Conservation (phyloP, 1,139 yeast genomes). For the Geotrichum klebahnii region DNA sequence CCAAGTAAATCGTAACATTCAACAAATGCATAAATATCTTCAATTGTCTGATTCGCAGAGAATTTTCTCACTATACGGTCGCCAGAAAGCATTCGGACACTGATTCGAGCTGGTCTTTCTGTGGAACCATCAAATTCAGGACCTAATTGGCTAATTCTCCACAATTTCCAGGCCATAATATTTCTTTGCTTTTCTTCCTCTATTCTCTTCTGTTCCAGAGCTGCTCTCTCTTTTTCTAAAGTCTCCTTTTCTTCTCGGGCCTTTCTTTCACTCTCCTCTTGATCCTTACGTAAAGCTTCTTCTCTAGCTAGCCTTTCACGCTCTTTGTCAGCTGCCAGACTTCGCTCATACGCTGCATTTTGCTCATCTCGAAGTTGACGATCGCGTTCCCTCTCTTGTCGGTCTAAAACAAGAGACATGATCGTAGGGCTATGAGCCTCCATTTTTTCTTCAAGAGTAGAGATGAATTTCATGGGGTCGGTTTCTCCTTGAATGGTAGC, state of each 20-base stretch:
- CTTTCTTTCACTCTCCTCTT: constrained; percentile 34
- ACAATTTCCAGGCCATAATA: constrained; percentile 31
- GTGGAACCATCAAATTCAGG: constrained; percentile 19
- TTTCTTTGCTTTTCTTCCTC: constrained; percentile 23
- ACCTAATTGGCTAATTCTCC: constrained; percentile 27
- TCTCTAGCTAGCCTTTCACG: constrained; percentile 42
- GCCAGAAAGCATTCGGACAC: constrained; percentile 57
- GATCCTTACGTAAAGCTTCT: constrained; percentile 32
- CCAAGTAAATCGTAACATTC: constrained; percentile 42
- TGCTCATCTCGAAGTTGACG: constrained; percentile 68
- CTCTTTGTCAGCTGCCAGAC: constrained; percentile 56
- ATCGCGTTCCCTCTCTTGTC: constrained; percentile 56
- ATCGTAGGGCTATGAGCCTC: constrained; percentile 61
- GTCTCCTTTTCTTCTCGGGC: constrained; percentile 26
- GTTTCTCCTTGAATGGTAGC: constrained; percentile 61
- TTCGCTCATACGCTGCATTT: constrained; percentile 69
- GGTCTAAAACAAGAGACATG: constrained; percentile 54
- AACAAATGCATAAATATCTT: constrained; percentile 62
- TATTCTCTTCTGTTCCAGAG: constrained; percentile 20
- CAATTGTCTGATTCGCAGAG: constrained; percentile 46
- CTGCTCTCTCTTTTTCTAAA: constrained; percentile 11
- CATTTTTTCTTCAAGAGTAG: constrained; percentile 36
- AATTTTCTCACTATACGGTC: constrained; percentile 58
- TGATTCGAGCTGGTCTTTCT: constrained; percentile 39
- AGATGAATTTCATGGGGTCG: constrained; percentile 38